Base-by-base conservation (phyloP, 2,329 filamentous ascomycete genomes). In the Sporothrix humicola region DNA sequence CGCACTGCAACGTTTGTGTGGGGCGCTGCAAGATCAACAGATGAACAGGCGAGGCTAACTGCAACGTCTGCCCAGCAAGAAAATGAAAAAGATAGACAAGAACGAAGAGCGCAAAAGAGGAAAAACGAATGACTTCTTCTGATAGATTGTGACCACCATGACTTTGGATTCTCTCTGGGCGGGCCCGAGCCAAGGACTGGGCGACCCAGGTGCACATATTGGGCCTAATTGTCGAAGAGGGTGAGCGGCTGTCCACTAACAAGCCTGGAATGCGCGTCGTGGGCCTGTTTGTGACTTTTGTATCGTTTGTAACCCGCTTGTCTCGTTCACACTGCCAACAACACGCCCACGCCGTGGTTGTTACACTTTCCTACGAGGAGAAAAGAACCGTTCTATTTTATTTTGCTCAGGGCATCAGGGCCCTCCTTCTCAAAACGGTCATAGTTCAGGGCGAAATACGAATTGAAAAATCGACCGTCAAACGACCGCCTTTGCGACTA, bases 251-350 rank as follows among this genome's bases (percentile, higher is more conserved):
- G 65, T 69, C 63, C 65, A 73, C 72, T 69, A 54, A 37, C 42
- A 69, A 46, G 44, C 63, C 59, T 6, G 6, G 26, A 61, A 72
- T 42, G 42, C 52, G 48, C 71, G 63, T 72, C 71, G 71, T 72
- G 71, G 71, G 71, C 63, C 54, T 17, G 63, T 69, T 69, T 69
- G 66, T 52, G 17, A 12, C 46, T 9, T 52, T 52, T 68, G 46
- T 66, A 48, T 66, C 61, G 61, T 48, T 66, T 66, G 46, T 52
- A 52, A n/a, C 23, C 2, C 20, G 31, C 52, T 50, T 48, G 59
- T 63, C 42, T 48, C n/a, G 42, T 66, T 48, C n/a, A 20, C 44
- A 50, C 65, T 37, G 31, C 31, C 15, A 37, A 15, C 46, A 23
- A 5, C 13, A 31, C 23, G 5, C 15, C 3, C 15, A 12, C 15